Conservation (phyloP, 345 rosid species). For the Ceriops zippeliana region DNA sequence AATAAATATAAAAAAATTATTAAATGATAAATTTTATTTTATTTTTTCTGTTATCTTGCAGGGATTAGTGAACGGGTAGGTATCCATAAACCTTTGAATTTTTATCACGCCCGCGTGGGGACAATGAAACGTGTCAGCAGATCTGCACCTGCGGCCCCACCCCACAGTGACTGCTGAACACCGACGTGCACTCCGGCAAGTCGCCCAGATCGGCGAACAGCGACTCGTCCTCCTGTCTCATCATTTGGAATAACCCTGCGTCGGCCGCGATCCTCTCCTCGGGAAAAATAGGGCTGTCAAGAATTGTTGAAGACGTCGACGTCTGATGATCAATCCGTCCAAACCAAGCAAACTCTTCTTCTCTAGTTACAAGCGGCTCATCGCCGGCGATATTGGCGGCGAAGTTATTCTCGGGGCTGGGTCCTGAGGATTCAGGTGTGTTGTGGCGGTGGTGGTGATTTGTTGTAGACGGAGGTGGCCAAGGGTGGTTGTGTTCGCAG, state of each 20-base stretch:
- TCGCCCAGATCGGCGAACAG: constrained; percentile 95
- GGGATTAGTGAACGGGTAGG: neutral
- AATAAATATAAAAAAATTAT: neutral
- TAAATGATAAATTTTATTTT: neutral
- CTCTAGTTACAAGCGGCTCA: constrained; percentile 38
- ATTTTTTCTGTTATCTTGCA: too few species aligned
- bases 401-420: constrained; percentile 42
- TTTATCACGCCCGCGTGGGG: neutral
- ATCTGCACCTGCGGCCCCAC: constrained; percentile 66
- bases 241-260: constrained; percentile 33
- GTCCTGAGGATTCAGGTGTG: constrained; percentile 12
- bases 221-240: constrained; percentile 68
- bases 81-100: constrained; percentile 15
- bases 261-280: constrained; percentile 31
- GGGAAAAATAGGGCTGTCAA: constrained; percentile 61
- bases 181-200: constrained; percentile 91
- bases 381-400: constrained; percentile 43
- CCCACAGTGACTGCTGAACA: constrained; percentile 59
- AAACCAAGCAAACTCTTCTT: constrained; percentile 84
- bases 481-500: constrained; percentile 88
- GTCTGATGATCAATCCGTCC: constrained; percentile 47
- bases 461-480: constrained; percentile 62
- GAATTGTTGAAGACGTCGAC: constrained; percentile 62
- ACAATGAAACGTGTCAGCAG: constrained; percentile 30
- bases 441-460: constrained; percentile 36